Conservation (phyloP, 2,329 filamentous ascomycete species). For the Penicillium sp. region DNA sequence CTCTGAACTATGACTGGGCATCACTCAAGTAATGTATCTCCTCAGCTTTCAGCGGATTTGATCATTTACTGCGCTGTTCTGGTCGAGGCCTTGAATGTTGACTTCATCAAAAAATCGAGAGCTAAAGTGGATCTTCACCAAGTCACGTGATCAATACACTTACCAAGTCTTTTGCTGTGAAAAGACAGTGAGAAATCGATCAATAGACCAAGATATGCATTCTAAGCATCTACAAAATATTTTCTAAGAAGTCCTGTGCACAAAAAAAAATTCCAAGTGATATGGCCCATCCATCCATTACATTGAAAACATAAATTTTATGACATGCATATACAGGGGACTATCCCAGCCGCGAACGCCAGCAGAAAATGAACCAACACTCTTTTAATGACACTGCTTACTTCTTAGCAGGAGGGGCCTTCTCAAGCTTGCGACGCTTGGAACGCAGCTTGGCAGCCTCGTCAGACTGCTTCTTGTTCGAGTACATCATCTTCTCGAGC, state of each 20-base stretch:
- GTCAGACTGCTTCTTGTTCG: conserved; percentile 86
- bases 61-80: not conserved
- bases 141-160: conserved; percentile 9
- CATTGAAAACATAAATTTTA: conserved; percentile 20
- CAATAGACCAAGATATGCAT: too few relatives aligned
- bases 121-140: conserved; percentile 2
- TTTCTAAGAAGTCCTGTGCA: not conserved
- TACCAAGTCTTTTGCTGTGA: not conserved
- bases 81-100: not conserved
- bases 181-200: too few relatives aligned
- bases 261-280: not conserved
- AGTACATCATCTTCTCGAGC: conserved; percentile 96
- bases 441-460: conserved; percentile 82
- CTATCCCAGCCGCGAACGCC: conserved; percentile 26
- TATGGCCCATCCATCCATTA: not conserved
- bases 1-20: not conserved
- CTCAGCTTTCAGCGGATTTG: not conserved
- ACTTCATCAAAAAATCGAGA: conserved; percentile 10
- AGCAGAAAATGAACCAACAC: conserved; percentile 11
- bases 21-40: not conserved
- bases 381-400: conserved; percentile 19
- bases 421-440: conserved; percentile 91
- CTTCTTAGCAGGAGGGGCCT: conserved; percentile 30
- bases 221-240: not conserved
- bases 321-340: conserved; percentile 28